These are phyloP conservation scores for Sanghuangporus sanghuang DNA, from an alignment of 1,284 basidiomycete species.

Conservation along the genomic window DNA sequence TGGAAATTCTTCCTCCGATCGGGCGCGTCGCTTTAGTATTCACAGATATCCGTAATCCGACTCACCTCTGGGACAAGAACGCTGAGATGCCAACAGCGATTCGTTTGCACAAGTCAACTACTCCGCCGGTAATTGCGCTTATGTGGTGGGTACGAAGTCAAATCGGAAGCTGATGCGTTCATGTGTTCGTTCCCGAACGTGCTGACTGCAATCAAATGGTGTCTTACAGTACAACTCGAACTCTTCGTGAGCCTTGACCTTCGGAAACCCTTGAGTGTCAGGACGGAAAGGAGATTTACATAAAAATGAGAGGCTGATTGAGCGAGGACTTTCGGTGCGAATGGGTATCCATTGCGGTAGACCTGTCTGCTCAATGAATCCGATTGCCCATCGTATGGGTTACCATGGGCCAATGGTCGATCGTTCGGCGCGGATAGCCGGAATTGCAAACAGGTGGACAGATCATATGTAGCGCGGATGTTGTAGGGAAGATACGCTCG, in stretches of 20 bases:
- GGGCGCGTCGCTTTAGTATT: constrained; percentile 95
- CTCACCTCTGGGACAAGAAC: constrained; percentile 95
- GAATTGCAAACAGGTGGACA: constrained; percentile 89
- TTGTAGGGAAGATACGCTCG: constrained; percentile 79
- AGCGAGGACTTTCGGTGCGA: constrained; percentile 88
- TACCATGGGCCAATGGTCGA: constrained; percentile 95
- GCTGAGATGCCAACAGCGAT: constrained; percentile 95
- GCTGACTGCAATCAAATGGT: constrained; percentile 87
- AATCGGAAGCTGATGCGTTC: constrained; percentile 99
- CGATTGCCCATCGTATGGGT: constrained; percentile 95
- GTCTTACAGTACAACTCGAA: constrained; percentile 83
- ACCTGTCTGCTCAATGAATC: constrained; percentile 91
- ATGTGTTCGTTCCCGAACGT: constrained; percentile 97
- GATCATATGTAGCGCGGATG: constrained; percentile 90
- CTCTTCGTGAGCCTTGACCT: constrained; percentile 85
- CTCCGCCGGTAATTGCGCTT: constrained; percentile 84
- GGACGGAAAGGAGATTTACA: constrained; percentile 83
- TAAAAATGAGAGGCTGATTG: constrained; percentile 64
- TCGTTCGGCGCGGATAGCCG: constrained; percentile 82
- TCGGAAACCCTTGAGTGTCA: constrained; percentile 90
- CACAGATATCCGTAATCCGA: constrained; percentile 98
- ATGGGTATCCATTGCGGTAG: constrained; percentile 97
- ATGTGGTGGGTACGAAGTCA: constrained; percentile 98
- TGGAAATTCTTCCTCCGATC: constrained; percentile 82
- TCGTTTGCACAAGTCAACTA: constrained; percentile 84